phyloP scores from a whole-genome alignment of 2,329 filamentous ascomycete species.

The Beauveria pseudobassiana region DNA sequence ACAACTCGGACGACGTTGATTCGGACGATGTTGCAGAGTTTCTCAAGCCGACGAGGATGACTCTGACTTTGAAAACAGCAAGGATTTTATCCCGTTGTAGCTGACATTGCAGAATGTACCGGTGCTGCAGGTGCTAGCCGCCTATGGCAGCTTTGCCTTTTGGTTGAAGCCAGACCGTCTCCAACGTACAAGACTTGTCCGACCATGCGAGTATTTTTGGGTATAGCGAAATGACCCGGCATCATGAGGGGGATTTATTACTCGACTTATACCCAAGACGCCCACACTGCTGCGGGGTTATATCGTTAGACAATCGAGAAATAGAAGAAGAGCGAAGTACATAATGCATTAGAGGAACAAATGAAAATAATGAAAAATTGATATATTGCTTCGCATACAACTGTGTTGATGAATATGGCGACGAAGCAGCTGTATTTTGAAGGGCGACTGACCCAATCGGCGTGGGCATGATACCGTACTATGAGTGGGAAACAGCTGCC shows the following conservation, averaged over 20 bases:
- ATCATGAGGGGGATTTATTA: neutral
- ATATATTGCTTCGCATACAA: neutral
- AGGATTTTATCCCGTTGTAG: constrained; percentile 49
- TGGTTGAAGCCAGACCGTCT: neutral
- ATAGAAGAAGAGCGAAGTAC: neutral
- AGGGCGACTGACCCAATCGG: no score
- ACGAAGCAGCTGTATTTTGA: no score
- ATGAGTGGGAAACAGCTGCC: no score
- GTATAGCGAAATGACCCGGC: neutral
- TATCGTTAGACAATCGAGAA: neutral
- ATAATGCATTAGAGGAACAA: neutral
- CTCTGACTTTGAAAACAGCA: constrained; percentile 48
- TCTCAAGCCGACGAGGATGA: constrained; percentile 48
- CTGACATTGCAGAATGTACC: constrained; percentile 9
- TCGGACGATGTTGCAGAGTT: constrained; percentile 67
- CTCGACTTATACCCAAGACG: neutral
- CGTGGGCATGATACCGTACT: no score
- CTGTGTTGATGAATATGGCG: neutral
- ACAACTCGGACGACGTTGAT: constrained; percentile 71
- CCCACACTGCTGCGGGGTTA: neutral
- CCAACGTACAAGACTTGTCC: neutral
- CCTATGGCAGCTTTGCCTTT: neutral
- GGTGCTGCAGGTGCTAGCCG: neutral
- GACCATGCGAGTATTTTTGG: neutral
- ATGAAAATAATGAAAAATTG: neutral